phyloP scores from a whole-genome alignment of 2,329 filamentous ascomycete genomes.

The Geoglossum cookeanum region DNA sequence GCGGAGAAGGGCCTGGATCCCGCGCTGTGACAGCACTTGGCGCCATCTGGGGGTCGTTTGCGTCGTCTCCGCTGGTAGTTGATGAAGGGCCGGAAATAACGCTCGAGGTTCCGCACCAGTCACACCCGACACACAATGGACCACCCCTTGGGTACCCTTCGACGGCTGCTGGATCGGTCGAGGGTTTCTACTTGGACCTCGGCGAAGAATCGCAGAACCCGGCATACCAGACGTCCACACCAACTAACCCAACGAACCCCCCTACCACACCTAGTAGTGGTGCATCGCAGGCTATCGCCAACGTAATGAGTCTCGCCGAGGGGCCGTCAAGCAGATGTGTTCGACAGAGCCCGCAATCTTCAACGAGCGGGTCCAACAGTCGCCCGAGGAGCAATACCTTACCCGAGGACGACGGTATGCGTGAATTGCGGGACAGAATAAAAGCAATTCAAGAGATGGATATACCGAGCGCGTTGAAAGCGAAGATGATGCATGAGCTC shows the following conservation, averaged over 20 bases:
- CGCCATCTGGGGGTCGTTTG: not conserved
- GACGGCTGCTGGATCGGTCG: not conserved
- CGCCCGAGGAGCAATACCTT: conserved; percentile 16
- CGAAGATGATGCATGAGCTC: conserved; percentile 48
- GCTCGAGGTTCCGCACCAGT: not conserved
- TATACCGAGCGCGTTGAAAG: conserved; percentile 43
- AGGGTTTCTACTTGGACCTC: not conserved
- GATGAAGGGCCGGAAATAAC: not conserved
- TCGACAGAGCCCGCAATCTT: not conserved
- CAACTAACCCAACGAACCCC: not conserved
- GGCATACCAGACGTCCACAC: not conserved
- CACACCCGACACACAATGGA: not conserved
- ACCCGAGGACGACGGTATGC: conserved; percentile 68
- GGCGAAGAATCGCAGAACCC: not conserved
- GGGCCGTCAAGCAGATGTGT: not conserved
- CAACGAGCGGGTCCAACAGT: not conserved
- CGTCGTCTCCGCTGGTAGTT: not conserved
- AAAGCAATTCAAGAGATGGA: conserved; percentile 45
- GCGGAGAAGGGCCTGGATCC: not conserved
- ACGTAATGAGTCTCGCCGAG: not conserved
- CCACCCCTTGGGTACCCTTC: not conserved
- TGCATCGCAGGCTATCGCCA: not conserved
- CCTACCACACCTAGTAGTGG: not conserved
- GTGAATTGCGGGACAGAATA: conserved; percentile 44
- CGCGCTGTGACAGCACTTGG: not conserved